Conservation (phyloP, 2,329 filamentous ascomycete species). For the Ceratocystis lukuohia region DNA sequence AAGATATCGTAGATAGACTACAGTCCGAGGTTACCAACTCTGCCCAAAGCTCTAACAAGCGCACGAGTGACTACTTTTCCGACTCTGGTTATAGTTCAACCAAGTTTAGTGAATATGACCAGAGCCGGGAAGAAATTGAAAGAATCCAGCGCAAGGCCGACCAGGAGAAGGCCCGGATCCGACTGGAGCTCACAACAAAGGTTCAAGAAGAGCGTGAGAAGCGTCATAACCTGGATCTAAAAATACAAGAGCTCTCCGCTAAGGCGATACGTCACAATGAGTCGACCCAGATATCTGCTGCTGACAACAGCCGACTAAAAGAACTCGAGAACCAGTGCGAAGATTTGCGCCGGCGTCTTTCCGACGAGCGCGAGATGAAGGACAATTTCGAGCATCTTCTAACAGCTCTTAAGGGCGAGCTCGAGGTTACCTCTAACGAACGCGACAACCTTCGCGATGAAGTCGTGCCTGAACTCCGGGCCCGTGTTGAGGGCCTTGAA, state of each 20-base stretch:
- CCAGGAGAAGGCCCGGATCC: constrained; percentile 79
- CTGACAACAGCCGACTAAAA: constrained; percentile 49
- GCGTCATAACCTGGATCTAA: constrained; percentile 63
- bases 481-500: constrained; percentile 67
- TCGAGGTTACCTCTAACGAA: constrained; percentile 72
- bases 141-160: constrained; percentile 71
- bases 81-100: constrained; percentile 84
- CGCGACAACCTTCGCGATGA: constrained; percentile 85
- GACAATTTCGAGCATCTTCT: constrained; percentile 90
- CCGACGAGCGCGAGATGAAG: constrained; percentile 76
- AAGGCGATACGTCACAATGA: constrained; percentile 53
- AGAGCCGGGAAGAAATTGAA: constrained; percentile 59
- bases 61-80: constrained; percentile 95
- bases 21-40: constrained; percentile 60
- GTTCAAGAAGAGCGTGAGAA: constrained; percentile 73
- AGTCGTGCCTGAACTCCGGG: constrained; percentile 63
- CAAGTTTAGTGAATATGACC: constrained; percentile 56
- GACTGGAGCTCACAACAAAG: constrained; percentile 71
- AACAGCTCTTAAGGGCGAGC: constrained; percentile 66
- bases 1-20: constrained; percentile 80
- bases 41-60: constrained; percentile 42
- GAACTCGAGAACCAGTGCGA: constrained; percentile 73
- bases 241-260: constrained; percentile 70
- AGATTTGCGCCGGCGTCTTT: constrained; percentile 65
- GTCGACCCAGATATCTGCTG: constrained; percentile 40